Conservation (phyloP, 306 rosid genomes). For the Biancaea sappan region DNA sequence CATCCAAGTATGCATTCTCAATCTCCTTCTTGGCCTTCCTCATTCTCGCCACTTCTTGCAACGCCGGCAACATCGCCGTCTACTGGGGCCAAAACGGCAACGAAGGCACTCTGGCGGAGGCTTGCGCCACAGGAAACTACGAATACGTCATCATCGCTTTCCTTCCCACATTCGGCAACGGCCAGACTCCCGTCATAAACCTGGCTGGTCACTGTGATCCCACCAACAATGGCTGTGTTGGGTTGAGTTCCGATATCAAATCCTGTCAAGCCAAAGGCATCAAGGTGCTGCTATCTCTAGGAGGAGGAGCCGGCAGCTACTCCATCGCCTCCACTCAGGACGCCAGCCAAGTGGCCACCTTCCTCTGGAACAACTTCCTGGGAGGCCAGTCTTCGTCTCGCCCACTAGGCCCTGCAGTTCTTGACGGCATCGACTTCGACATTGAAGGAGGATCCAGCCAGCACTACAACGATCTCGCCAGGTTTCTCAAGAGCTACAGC, state of each 20-base stretch:
- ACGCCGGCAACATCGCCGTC: neutral
- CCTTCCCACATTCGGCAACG: neutral
- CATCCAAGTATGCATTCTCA: neutral
- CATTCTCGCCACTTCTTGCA: neutral
- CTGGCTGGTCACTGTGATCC: constrained; percentile 10
- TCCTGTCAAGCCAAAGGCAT: constrained; percentile 14
- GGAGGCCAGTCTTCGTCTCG: constrained; percentile 8
- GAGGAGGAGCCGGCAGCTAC: constrained; percentile 1
- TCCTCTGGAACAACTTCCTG: constrained; percentile 12
- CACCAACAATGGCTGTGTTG: neutral
- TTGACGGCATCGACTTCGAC: constrained; percentile 16
- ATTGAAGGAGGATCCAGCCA: constrained; percentile 8
- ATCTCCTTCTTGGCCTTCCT: neutral
- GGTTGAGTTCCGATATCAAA: neutral
- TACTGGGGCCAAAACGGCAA: constrained; percentile 5
- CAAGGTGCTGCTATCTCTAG: constrained; percentile 16
- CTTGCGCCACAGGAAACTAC: neutral
- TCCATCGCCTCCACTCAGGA: neutral
- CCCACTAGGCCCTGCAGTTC: constrained; percentile 11
- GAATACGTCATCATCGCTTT: neutral
- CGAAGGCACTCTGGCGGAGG: neutral
- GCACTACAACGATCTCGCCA: neutral
- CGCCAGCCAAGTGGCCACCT: neutral
- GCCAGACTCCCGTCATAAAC: neutral
- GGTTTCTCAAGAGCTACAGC: neutral